phyloP scores from a whole-genome alignment of 192 early-diverging fungal genomes.

The Rhizoclosmatium sp. region DNA sequence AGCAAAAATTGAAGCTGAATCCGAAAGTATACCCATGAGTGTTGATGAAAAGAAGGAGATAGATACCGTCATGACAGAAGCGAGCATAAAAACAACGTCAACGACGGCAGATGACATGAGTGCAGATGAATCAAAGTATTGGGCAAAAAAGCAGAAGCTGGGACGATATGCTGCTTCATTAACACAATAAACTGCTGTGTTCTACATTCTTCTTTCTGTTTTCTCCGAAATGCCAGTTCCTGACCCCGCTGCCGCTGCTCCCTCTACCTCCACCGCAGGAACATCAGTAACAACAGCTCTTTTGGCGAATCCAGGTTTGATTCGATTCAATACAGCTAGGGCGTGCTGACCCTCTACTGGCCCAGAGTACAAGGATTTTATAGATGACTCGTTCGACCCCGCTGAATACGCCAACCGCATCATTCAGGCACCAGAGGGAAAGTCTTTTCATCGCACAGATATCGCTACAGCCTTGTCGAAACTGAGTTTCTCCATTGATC shows the following conservation, averaged over 20 bases:
- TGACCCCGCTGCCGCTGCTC: neutral
- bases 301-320: neutral
- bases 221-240: neutral
- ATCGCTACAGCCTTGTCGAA: slow-evolving; percentile 70
- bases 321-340: no score
- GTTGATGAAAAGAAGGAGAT: no score
- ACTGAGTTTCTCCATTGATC: slow-evolving; percentile 75
- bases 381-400: slow-evolving; percentile 70
- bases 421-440: slow-evolving; percentile 64
- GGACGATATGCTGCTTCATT: neutral
- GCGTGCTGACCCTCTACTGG: no score
- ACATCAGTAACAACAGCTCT: neutral
- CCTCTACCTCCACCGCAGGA: neutral
- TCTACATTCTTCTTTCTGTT: neutral
- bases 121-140: neutral
- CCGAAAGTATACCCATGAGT: no score
- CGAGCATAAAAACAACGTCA: no score
- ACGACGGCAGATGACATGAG: neutral
- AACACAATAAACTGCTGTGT: neutral
- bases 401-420: slow-evolving; percentile 71
- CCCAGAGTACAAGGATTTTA: slow-evolving; percentile 73
- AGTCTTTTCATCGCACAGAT: slow-evolving; percentile 63
- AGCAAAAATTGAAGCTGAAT: no score
- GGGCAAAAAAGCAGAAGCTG: neutral
- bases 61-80: no score